Conservation (phyloP, 2,329 filamentous ascomycete species). For the Ceratocystis diversiconidia region DNA sequence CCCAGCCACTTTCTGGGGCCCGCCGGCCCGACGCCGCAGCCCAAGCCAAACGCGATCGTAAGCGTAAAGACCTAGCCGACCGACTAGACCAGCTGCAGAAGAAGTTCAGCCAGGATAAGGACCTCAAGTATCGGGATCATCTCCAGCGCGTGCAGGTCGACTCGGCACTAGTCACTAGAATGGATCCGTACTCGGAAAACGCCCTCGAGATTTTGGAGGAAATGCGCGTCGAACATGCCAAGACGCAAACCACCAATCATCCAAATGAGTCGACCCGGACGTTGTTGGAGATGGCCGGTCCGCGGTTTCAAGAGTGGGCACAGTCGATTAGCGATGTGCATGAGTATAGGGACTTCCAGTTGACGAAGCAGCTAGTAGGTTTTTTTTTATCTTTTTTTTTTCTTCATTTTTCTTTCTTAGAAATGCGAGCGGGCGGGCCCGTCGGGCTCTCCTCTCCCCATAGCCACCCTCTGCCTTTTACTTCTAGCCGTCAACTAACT, state of each 20-base stretch:
- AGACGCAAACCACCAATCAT: conserved; percentile 29
- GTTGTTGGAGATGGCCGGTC: conserved; percentile 62
- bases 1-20: conserved; percentile 20
- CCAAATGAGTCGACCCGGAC: conserved; percentile 35
- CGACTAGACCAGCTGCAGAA: conserved; percentile 62
- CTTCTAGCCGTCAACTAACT: not conserved
- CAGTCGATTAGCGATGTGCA: conserved; percentile 76
- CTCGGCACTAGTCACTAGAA: conserved; percentile 70
- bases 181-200: conserved; percentile 62
- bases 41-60: conserved; percentile 80
- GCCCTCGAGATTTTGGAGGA: conserved; percentile 59
- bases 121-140: conserved; percentile 75
- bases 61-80: conserved; percentile 68
- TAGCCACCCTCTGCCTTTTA: not conserved
- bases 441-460: not conserved
- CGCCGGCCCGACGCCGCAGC: conserved; percentile 28
- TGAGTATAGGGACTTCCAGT: conserved; percentile 70
- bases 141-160: conserved; percentile 85
- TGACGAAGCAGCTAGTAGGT: conserved; percentile 68
- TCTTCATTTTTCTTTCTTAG: not conserved
- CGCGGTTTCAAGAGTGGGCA: conserved; percentile 72
- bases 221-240: conserved; percentile 41
- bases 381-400: not conserved
- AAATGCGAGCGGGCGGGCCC: too few species aligned
- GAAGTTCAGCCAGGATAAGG: conserved; percentile 66